Evolutionary conservation across 1,284 basidiomycete species (phyloP).

Genomic region (Quambalaria eucalypti): DNA sequence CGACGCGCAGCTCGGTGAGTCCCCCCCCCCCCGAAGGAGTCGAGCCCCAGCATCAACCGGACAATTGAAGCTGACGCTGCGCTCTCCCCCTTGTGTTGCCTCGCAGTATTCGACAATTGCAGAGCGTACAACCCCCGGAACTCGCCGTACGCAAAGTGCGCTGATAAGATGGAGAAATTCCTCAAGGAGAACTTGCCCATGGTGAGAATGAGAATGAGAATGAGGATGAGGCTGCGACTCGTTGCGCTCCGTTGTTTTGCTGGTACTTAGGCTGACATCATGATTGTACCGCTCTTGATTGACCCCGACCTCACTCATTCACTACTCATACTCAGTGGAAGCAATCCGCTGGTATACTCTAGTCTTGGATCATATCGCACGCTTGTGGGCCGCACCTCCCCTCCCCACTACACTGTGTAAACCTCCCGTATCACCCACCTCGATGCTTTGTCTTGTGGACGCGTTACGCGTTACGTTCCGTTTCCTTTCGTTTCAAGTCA

Average conservation of each 20-base stretch:
- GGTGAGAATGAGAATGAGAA: neutral
- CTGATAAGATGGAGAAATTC: slow-evolving; percentile 64
- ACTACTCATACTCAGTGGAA: slow-evolving; percentile 1
- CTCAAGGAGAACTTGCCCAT: slow-evolving; percentile 33
- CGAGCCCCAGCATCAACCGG: slow-evolving; percentile 49
- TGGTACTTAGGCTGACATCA: too few relatives aligned
- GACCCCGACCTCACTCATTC: neutral
- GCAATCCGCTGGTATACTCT: slow-evolving; percentile 5
- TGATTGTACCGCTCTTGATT: neutral
- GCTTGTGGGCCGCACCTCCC: too few relatives aligned
- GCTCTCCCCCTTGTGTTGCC: slow-evolving; percentile 3
- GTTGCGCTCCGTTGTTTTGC: too few relatives aligned
- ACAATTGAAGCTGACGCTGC: slow-evolving; percentile 20
- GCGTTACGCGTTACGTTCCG: too few relatives aligned
- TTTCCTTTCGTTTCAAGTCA: too few relatives aligned
- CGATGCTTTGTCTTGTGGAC: too few relatives aligned
- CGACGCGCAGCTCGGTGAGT: slow-evolving; percentile 62
- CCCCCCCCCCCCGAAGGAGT: slow-evolving; percentile 15
- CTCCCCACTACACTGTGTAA: too few relatives aligned
- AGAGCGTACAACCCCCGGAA: slow-evolving; percentile 76
- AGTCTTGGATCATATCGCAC: too few relatives aligned
- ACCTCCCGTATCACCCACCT: too few relatives aligned
- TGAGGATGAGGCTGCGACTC: too few relatives aligned
- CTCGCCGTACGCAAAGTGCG: slow-evolving; percentile 76
- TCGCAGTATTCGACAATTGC: slow-evolving; percentile 89